Evolutionary conservation across 345 rosid species (phyloP), one percentile per base, ranked within the genome.

Genomic region (Sonneratia caseolaris): DNA sequence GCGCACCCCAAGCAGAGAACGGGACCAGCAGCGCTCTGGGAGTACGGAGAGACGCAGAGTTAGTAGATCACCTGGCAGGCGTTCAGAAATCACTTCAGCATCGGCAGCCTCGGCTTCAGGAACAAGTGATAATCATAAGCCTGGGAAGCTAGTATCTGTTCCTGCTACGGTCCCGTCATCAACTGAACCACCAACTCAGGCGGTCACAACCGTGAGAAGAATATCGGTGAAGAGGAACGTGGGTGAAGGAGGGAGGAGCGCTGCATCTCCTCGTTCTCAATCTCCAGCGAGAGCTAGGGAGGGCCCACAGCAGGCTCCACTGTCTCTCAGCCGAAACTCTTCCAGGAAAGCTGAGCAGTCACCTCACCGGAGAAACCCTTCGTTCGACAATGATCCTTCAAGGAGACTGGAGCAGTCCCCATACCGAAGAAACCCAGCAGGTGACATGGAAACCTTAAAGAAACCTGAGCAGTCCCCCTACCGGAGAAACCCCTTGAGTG

Each of bases 1-100:
- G 70, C 83, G 97, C 78, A 95, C 99, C 2, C 99, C 97, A 15
- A 94, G 99, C 61, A 86, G 97, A 73, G 98, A 91, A 68, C 83
- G 98, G 66, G 98, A 91, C 4, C 83, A 75, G 45, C 81, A 79
- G 74, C 82, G 82, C 15, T 86, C 89, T 14, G 84, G 94, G 1
- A 91, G 91, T 49, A 77, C 90, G 27, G 84, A 85, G 42, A 82
- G 87, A 72, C 76, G 97, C 21, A 72, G 79, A 7, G 91, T 94
- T 37, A 94, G 99, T 77, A 76, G 92, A 68, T 94, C 99, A 10
- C 99, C 99, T 0, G 92, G 86, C 61, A 81, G 89, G 74, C 90
- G 97, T 81, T 86, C 90, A 1, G 96, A 89, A 32, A 83, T 68
- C 68, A 76, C 67, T 72, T 37, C 67, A 40, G 43, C 66, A 7